These are phyloP conservation scores for Tetradesmus obliquus DNA, from an alignment of 139 green algal genomes.

Conservation along the genomic window DNA sequence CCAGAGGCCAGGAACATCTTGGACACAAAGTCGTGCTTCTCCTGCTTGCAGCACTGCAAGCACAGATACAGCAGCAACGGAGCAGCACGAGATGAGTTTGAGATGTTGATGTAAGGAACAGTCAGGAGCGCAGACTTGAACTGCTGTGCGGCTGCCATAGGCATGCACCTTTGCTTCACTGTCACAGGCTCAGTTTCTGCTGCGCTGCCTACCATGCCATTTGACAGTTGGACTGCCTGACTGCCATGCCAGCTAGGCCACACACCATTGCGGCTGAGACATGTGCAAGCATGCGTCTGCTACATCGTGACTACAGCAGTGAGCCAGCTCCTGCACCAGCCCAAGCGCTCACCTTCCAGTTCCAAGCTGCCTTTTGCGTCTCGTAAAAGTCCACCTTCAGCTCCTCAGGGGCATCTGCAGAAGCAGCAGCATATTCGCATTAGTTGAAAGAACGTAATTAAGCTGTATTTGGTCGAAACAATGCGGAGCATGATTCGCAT, in stretches of 20 bases:
- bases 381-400: slow-evolving; percentile 21
- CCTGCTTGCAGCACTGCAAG: slow-evolving; percentile 38
- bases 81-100: not conserved
- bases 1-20: slow-evolving; percentile 38
- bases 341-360: slow-evolving; percentile 18
- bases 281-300: not conserved
- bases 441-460: not conserved
- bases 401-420: slow-evolving; percentile 51
- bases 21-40: slow-evolving; percentile 44
- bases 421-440: not conserved
- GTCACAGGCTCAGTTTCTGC: not conserved
- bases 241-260: no score
- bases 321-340: not conserved
- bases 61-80: not conserved
- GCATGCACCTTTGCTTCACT: not conserved
- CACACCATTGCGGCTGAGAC: not conserved
- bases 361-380: slow-evolving; percentile 19
- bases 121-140: not conserved
- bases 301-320: not conserved
- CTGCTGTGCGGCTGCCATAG: not conserved
- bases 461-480: not conserved
- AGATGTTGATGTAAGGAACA: not conserved
- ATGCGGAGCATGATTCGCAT: not conserved
- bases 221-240: not conserved
- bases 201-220: not conserved